Evolutionary conservation across 2,329 filamentous ascomycete genomes (phyloP).

Genomic region (Metarhizium guizhouense): DNA sequence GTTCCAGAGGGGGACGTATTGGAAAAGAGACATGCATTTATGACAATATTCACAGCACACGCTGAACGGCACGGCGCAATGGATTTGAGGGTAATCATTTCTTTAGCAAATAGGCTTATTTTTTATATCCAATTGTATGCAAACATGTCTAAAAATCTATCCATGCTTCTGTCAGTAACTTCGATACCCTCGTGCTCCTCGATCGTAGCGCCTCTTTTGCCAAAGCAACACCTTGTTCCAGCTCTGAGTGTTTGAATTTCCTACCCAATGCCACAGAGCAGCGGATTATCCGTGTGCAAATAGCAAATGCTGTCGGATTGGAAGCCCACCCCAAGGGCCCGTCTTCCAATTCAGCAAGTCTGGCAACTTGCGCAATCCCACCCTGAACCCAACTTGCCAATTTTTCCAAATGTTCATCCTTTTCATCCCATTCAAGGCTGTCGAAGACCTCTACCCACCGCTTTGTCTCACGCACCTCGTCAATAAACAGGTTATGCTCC

Average conservation of each 20-base stretch:
- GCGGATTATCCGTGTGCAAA: conserved; percentile 42
- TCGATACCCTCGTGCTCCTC: conserved; percentile 15
- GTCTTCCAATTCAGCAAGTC: conserved; percentile 34
- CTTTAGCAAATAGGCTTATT: not conserved
- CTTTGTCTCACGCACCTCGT: conserved; percentile 65
- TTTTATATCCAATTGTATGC: not conserved
- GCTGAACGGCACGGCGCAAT: not conserved
- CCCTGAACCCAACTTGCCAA: conserved; percentile 38
- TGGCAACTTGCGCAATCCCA: conserved; percentile 37
- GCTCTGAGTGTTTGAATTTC: not conserved
- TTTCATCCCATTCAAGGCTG: conserved; percentile 12
- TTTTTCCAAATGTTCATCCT: conserved; percentile 14
- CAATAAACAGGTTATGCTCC: conserved; percentile 89
- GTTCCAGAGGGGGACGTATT: not conserved
- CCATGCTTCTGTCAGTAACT: conserved; percentile 16
- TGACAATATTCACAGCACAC: not conserved
- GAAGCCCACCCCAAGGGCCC: conserved; percentile 67
- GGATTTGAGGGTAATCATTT: not conserved
- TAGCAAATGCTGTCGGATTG: conserved; percentile 56
- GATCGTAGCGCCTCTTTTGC: conserved; percentile 3
- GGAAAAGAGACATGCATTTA: not conserved
- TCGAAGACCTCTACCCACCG: conserved; percentile 54
- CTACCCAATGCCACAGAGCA: conserved; percentile 25
- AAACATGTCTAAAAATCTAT: not conserved
- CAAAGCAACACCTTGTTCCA: conserved; percentile 9